Conservation (phyloP, 192 early-diverging fungal species). For the Umbelopsis sp. region DNA sequence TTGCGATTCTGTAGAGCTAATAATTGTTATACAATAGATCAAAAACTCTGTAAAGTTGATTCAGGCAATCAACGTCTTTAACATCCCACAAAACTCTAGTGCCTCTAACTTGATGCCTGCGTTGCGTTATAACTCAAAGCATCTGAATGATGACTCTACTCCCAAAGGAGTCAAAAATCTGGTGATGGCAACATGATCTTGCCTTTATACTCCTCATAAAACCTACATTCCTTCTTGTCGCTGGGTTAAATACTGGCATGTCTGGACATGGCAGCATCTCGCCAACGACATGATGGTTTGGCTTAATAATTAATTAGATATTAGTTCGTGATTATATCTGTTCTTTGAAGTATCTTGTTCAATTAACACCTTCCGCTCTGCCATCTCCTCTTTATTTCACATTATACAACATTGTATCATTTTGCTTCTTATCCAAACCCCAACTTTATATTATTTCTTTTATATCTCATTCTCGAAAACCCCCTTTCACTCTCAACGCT, state of each 20-base stretch:
- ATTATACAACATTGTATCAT: constrained; percentile 17
- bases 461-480: neutral
- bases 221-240: neutral
- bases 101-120: constrained; percentile 70
- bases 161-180: constrained; percentile 68
- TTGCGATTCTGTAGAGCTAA: neutral
- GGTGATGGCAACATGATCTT: constrained; percentile 39
- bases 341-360: constrained; percentile 18
- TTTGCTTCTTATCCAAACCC: constrained; percentile 10
- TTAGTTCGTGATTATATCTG: constrained; percentile 13
- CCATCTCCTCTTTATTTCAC: neutral
- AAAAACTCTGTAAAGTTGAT: constrained; percentile 43
- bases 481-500: neutral
- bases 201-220: constrained; percentile 2
- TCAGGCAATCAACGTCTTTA: constrained; percentile 37
- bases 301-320: constrained; percentile 23
- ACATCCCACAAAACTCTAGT: constrained; percentile 34
- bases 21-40: constrained; percentile 28
- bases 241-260: neutral
- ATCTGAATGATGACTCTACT: constrained; percentile 79
- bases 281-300: neutral
- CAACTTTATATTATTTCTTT: neutral
- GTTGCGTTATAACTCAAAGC: constrained; percentile 75
- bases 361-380: neutral
- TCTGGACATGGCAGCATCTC: constrained; percentile 11